These are phyloP conservation scores for Puccinia horiana DNA, from an alignment of 1,284 basidiomycete species.

Conservation along the genomic window DNA sequence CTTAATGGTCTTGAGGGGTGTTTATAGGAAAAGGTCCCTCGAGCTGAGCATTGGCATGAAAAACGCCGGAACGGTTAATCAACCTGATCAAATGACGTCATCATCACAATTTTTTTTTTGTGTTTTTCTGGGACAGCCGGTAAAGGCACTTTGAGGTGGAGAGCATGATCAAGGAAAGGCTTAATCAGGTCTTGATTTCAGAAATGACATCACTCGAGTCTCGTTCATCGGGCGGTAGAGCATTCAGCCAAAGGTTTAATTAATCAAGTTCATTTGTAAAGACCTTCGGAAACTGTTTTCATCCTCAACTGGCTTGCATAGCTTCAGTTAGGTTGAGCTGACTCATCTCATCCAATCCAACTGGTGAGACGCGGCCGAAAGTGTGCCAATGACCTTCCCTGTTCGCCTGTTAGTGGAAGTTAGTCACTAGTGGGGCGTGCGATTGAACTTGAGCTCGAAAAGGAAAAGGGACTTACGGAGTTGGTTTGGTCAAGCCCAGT, in stretches of 20 bases:
- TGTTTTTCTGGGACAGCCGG: neutral
- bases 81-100: neutral
- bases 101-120: neutral
- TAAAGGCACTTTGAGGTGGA: slow-evolving; percentile 1
- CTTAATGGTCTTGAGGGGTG: neutral
- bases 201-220: slow-evolving; percentile 7
- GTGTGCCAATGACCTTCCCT: neutral
- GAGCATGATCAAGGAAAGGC: neutral
- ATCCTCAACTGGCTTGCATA: neutral
- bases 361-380: neutral
- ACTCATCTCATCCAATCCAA: neutral
- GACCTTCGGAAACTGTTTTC: neutral
- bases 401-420: no score
- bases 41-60: neutral
- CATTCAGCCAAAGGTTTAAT: neutral
- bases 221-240: neutral
- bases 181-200: neutral
- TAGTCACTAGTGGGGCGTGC: no score
- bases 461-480: no score
- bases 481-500: neutral
- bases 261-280: neutral
- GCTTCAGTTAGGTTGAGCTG: no score
- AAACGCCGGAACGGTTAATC: neutral
- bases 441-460: no score
- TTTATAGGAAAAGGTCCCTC: neutral